Base-by-base conservation (phyloP, 805 yeast species). In the Dipodascus albidus region DNA sequence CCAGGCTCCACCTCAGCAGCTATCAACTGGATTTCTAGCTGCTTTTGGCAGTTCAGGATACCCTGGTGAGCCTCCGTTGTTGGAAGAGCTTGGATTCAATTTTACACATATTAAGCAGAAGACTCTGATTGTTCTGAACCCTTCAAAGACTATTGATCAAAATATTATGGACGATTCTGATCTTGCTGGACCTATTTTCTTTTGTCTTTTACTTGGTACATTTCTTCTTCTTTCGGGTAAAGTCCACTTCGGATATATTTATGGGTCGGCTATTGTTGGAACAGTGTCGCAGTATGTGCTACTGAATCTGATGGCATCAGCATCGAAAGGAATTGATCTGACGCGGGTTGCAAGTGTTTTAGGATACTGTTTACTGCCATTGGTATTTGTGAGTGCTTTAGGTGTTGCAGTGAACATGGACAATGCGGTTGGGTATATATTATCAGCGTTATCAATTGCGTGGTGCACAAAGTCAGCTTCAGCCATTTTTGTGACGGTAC, bases 391-490 rank as follows among this genome's bases (percentile, higher is more conserved):
- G 35, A 81, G 93, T 57, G 85, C 84, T 0, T 62, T 87, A 48
- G 84, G 88, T 0, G 84, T 89, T 1, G 70, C 82, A 24, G 60
- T 81, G 14, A 73, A 82, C 2, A 73, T 91, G 62, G 90, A 90
- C 66, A 87, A 86, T 62, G 60, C 78, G 1, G 33, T 81, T 27
- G 98, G 98, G 1, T 89, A 89, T 65, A 56, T 77, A 2, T 60
- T 86, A 54, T 81, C 91, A 53, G 73, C 77, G 0, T 57, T 86
- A 31, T 79, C 87, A 17, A 87, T 90, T 8, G 66, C 76, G 17
- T 93, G 98, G 98, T 86, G 96, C 67, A 88, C 98, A 0, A 83
- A 82, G 70, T 81, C 97, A 0, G 87, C 97, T 0, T 86, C 96
- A 11, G 97, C 96, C 1, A 85, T 93, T 64, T 87, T 93, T 59